Conservation (phyloP, 192 early-diverging fungal genomes). For the Umbelopsis sp. region DNA sequence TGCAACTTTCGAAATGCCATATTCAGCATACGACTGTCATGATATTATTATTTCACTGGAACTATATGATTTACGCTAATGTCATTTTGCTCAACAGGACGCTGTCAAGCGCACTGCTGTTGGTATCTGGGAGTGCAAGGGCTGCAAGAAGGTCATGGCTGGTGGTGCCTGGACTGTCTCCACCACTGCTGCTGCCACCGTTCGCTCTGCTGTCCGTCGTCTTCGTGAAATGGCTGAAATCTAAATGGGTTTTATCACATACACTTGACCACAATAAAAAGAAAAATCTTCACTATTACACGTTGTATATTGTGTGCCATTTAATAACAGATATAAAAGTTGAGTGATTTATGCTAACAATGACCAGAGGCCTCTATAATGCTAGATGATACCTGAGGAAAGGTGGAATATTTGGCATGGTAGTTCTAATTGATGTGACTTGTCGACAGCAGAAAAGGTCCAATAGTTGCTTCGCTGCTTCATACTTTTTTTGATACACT, state of each 20-base stretch:
- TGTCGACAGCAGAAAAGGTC: no score
- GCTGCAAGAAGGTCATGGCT: constrained; percentile 93
- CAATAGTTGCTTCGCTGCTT: no score
- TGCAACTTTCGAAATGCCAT: no score
- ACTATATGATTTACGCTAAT: background rate
- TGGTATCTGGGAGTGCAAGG: constrained; percentile 99
- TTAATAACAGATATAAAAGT: no score
- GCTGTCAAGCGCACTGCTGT: constrained; percentile 92
- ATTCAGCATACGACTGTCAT: no score
- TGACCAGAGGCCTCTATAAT: no score
- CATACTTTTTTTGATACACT: no score
- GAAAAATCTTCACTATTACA: background rate
- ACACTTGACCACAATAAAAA: constrained; percentile 7
- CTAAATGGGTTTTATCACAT: constrained; percentile 51
- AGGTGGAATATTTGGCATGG: no score
- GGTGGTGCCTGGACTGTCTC: constrained; percentile 55
- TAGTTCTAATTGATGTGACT: no score
- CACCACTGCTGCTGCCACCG: constrained; percentile 88
- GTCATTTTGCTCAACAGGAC: constrained; percentile 49
- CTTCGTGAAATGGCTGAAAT: constrained; percentile 91
- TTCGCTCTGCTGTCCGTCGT: constrained; percentile 97
- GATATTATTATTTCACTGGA: no score
- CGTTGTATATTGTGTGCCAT: background rate
- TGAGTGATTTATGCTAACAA: no score
- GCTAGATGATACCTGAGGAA: no score